Evolutionary conservation across 116 monocot species (phyloP), one percentile per base, ranked within the genome.

Genomic region (Iris pallida): DNA sequence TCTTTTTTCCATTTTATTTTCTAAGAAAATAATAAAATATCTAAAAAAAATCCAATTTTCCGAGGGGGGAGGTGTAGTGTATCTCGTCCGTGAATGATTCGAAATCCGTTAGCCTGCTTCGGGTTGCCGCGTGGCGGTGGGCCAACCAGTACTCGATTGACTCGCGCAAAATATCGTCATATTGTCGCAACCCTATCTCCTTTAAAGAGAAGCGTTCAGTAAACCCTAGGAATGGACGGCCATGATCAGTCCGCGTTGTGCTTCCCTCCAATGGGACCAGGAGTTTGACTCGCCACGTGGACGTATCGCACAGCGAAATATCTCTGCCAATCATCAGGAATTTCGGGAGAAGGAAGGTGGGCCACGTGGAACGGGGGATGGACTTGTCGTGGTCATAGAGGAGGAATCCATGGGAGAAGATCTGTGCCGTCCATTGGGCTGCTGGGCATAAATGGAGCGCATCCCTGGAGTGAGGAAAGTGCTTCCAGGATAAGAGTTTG

Each of bases 61-160:
- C 11, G 43, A 16, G 8, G 18, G n/a, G 20, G 5, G 57, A 44
- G 19, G 42, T 18, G n/a, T n/a, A n/a, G n/a, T n/a, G 43, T 53
- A 61, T 43, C 42, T 17, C 47, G 20, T 20, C 42, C 8, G 9
- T 15, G 46, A 59, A 18, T 53, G 57, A 16, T 42, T 68, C 16
- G 12, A 52, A 52, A 52, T 10, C 8, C 8, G 0, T 52, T 52
- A 10, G 51, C 4, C 77, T 53, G 42, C 71, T 19, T 65, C 77
- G 77, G 42, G 63, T 78, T 71, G 77, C 71, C 77, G 77, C 71
- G 77, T 78, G 77, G 63, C 64, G 56, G 14, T 1, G 42, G 9
- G 64, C 53, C 55, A 10, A 59, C 56, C 57, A 20, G 61, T 17
- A 2, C 30, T 0, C 30, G 30, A 30, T 30, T 30, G 30, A 30